A percentile compares a stretch with the other conserved stretches of the same genome.
Conservation (phyloP, 192 early-diverging fungal genomes). For the Coemansia sp. region DNA sequence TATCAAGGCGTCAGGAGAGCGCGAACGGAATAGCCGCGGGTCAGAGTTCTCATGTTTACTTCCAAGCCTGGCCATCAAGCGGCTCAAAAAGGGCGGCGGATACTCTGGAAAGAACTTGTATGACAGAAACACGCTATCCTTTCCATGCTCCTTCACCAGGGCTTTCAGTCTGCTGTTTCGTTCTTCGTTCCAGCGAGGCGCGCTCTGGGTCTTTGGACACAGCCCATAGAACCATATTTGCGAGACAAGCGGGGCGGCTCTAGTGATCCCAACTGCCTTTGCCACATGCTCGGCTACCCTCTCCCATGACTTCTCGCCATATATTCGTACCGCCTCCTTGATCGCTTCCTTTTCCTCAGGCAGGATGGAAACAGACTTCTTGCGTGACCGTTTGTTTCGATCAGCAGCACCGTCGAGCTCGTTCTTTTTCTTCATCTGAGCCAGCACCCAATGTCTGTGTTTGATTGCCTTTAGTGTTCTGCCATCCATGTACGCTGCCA, state of each 20-base stretch:
- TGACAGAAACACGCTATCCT: conserved; percentile 36
- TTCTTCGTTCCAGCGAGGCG: conserved; percentile 26
- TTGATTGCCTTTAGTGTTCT: conserved; percentile 5
- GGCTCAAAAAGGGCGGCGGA: conserved; percentile 15
- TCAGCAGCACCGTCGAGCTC: not conserved
- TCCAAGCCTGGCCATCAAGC: conserved; percentile 12
- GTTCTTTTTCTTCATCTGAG: not conserved
- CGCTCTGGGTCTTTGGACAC: conserved; percentile 23
- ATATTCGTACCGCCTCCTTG: conserved; percentile 9
- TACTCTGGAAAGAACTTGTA: conserved; percentile 49
- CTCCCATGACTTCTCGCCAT: conserved; percentile 35
- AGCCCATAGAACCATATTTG: conserved; percentile 15
- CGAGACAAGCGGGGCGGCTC: not conserved
- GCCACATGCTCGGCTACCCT: conserved; percentile 20
- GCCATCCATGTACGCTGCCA: conserved; percentile 1
- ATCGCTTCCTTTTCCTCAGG: conserved; percentile 5
- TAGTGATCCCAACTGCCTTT: conserved; percentile 2
- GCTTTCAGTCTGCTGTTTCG: conserved; percentile 8
- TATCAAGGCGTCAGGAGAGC: too few relatives aligned
- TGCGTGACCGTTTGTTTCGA: too few relatives aligned
- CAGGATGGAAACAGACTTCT: not conserved
- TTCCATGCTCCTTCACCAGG: conserved; percentile 22
- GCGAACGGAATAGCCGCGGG: conserved; percentile 1
- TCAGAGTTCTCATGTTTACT: conserved; percentile 12
- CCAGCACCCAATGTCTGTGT: conserved; percentile 3